Percentiles rank a stretch among this genome's conserved stretches.
phyloP scores from a whole-genome alignment of 352 stramenopile genomes.

The Globisporangium orthogonon region DNA sequence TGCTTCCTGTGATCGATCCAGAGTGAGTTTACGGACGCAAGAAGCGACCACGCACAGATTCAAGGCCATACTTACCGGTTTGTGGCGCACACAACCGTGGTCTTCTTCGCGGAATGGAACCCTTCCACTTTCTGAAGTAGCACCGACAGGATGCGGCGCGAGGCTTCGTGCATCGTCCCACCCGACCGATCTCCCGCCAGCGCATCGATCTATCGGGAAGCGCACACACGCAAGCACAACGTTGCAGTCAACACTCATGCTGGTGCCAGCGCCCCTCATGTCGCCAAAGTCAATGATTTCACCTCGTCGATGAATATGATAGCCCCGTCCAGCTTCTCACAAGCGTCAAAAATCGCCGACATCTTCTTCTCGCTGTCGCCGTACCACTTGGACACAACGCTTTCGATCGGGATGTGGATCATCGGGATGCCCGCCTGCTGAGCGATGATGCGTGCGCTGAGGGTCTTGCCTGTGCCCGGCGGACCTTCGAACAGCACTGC shows the following conservation, averaged over 20 bases:
- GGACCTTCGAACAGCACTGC: slow-evolving; percentile 92
- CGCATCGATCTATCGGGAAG: slow-evolving; percentile 73
- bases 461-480: slow-evolving; percentile 92
- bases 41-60: neutral
- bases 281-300: neutral
- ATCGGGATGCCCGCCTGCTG: slow-evolving; percentile 89
- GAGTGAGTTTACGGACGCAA: neutral
- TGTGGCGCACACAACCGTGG: slow-evolving; percentile 90
- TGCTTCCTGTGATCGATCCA: slow-evolving; percentile 60
- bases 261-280: neutral
- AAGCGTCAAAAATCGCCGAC: slow-evolving; percentile 91
- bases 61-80: slow-evolving; percentile 48
- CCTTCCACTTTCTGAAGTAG: slow-evolving; percentile 91
- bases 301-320: slow-evolving; percentile 96
- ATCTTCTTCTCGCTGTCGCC: slow-evolving; percentile 94
- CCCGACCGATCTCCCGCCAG: slow-evolving; percentile 84
- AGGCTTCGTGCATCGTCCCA: slow-evolving; percentile 91
- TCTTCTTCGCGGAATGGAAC: slow-evolving; percentile 90
- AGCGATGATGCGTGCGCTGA: slow-evolving; percentile 92
- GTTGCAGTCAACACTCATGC: neutral
- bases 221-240: neutral
- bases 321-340: slow-evolving; percentile 86
- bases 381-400: slow-evolving; percentile 93
- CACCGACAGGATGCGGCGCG: slow-evolving; percentile 87
- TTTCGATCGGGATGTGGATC: slow-evolving; percentile 93